Base-by-base conservation (phyloP, 176 grass and related monocot genomes). In the Carex kokanica region DNA sequence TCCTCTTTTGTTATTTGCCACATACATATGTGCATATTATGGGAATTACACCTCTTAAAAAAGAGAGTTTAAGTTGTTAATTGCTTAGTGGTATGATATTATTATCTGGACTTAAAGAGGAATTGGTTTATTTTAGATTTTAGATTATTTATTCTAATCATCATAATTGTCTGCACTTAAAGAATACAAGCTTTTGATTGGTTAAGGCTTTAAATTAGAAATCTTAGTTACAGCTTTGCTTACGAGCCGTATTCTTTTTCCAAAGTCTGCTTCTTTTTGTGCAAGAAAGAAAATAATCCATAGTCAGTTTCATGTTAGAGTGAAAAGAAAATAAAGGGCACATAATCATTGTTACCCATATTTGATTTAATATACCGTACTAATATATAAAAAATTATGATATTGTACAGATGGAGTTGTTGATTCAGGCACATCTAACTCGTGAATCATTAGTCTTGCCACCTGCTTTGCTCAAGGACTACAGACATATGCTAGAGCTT, bases 381-480 rank as follows among this genome's bases (percentile, higher is more conserved):
- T 75, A 47, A 75, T 77, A 18, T 2, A 49, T 9, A 54, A 54
- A 68, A 38, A 31, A 57, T 65, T 3, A 83, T 84, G 18, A 85
- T 72, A 64, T 88, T 74, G 81, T 84, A 24, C 81, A 99, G 97
- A 99, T 95, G 93, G 93, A 99, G 64, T 86, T 96, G 64, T 84
- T 99, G 85, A 92, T 99, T 80, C 93, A 99, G 78, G 93, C 93
- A 6, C 97, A 99, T 88, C 88, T 99, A 78, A 99, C 97, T 69
- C 75, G 88, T 54, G 86, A 99, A 85, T 86, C 89, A 11, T 84
- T 86, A 64, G 70, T 64, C 83, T 87, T 99, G 55, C 86, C 86
- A 60, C 93, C 89, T 47, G 86, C 89, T 14, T 60, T 99, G 84
- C 78, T 90, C 51, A 93, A 93, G 82, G 97, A 99, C 87, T 96